Evolutionary conservation across 2,329 filamentous ascomycete species (phyloP), one percentile per base, ranked within the genome.

Genomic region (Exophiala alcalophila): DNA sequence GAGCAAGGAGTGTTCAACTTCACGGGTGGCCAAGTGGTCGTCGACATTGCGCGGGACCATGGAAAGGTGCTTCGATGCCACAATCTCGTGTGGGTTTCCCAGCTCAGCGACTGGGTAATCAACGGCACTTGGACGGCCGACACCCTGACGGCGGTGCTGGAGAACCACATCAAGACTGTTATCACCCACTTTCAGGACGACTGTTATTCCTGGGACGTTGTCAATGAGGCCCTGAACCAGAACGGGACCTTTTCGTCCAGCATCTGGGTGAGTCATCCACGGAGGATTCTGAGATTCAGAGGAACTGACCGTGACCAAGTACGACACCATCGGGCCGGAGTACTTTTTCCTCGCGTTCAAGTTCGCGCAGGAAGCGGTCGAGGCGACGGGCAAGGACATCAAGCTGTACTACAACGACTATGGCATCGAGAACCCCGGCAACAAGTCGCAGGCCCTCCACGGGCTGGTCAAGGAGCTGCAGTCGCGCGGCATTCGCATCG

Each of bases 11-110:
- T 67, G 31, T 86, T 84, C 67, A 73, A 70, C 55, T 85, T 72
- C 61, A 69, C 70, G 4, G 62, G 67, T 2, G 81, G 76, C 26
- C 78, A 84, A 48, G 58, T 60, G 20, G 64, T 73, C 48, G 61
- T 67, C 10, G 54, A 64, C 23, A 57, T 70, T 12, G 65, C 65
- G 4, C 58, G 64, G 33, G 52, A 57, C 10, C 67, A 68, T 23
- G 62, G 61, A 15, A 66, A 73, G 50, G 57, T 77, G 18, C 56
- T 84, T 37, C 69, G 83, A 41, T 84, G 83, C 60, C 83, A 86
- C 58, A 81, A 72, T 37, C 64, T 74, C 32, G 63, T 76, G 23
- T 77, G 73, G 74, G 57, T 67, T 38, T 59, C 54, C 15, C 66
- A 69, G 45, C 53, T 69, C 3, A 73, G 77, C 0, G 64, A 63